These are phyloP conservation scores for Blastocystis sp. DNA, from an alignment of 352 stramenopile species.

Conservation along the genomic window DNA sequence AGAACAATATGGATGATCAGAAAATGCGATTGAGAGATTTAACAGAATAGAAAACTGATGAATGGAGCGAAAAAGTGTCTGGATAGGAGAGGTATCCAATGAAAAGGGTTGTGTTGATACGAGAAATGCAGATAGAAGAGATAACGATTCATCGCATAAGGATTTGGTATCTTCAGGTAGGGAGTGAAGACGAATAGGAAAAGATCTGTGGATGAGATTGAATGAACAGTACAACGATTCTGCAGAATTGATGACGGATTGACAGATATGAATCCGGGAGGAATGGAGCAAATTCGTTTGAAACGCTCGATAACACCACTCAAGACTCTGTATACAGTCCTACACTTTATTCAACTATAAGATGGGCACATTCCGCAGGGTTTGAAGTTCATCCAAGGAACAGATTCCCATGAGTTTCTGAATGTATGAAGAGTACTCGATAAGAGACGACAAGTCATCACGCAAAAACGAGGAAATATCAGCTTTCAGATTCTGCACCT, in stretches of 20 bases:
- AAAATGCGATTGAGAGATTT: background rate
- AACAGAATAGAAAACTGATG: background rate
- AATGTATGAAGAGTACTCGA: constrained; percentile 5
- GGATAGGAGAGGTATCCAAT: background rate
- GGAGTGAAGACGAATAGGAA: background rate
- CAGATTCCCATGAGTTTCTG: background rate
- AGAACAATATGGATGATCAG: background rate
- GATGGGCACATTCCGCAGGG: background rate
- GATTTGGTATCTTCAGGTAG: background rate
- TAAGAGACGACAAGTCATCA: constrained; percentile 5
- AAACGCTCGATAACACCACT: background rate
- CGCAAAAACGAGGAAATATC: constrained; percentile 27
- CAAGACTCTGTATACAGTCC: background rate
- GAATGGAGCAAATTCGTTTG: background rate
- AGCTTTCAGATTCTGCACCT: background rate
- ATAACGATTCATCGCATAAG: background rate
- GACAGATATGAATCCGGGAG: background rate
- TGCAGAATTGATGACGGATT: background rate
- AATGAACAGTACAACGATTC: background rate
- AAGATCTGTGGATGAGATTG: too few species aligned
- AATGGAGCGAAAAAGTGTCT: background rate
- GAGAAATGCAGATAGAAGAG: background rate
- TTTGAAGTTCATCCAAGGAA: background rate
- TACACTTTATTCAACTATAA: background rate
- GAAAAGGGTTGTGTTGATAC: background rate